Evolutionary conservation across 2,329 filamentous ascomycete species (phyloP).

Genomic region (Chaetomiaceae sp.): DNA sequence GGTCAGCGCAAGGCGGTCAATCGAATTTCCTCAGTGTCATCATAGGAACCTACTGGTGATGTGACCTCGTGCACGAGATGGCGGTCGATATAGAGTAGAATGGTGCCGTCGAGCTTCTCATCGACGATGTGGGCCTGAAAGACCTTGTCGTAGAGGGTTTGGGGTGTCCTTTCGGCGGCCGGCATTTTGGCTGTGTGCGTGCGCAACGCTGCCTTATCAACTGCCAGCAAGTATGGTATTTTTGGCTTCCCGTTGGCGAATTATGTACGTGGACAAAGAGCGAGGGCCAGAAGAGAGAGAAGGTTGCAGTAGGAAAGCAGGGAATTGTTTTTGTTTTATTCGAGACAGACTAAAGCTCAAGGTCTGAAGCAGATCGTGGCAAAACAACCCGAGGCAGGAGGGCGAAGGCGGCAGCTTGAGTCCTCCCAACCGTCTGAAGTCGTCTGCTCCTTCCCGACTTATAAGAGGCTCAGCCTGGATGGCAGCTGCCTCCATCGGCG

Average conservation of each 20-base stretch:
- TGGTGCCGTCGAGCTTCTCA: conserved; percentile 87
- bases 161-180: conserved; percentile 61
- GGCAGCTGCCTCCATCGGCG: conserved; percentile 9
- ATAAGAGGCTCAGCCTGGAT: conserved; percentile 4
- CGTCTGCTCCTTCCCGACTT: conserved; percentile 4
- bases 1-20: background rate
- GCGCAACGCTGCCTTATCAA: conserved; percentile 8
- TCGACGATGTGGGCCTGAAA: conserved; percentile 91
- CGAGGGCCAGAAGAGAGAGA: background rate
- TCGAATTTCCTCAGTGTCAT: too few relatives aligned
- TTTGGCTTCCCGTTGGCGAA: too few relatives aligned
- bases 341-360: too few relatives aligned
- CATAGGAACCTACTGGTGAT: conserved; percentile 72
- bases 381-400: too few relatives aligned
- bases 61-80: conserved; percentile 98
- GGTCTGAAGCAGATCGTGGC: too few relatives aligned
- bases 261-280: background rate
- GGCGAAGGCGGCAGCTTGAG: too few relatives aligned
- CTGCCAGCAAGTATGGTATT: background rate
- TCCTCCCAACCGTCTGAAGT: too few relatives aligned
- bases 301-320: too few relatives aligned
- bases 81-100: conserved; percentile 90
- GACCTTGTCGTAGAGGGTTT: conserved; percentile 97
- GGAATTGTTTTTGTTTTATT: too few relatives aligned
- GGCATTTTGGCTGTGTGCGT: conserved; percentile 61